These are phyloP conservation scores for Suillus sp. DNA, from an alignment of 768 basidiomycete species.

Conservation along the genomic window DNA sequence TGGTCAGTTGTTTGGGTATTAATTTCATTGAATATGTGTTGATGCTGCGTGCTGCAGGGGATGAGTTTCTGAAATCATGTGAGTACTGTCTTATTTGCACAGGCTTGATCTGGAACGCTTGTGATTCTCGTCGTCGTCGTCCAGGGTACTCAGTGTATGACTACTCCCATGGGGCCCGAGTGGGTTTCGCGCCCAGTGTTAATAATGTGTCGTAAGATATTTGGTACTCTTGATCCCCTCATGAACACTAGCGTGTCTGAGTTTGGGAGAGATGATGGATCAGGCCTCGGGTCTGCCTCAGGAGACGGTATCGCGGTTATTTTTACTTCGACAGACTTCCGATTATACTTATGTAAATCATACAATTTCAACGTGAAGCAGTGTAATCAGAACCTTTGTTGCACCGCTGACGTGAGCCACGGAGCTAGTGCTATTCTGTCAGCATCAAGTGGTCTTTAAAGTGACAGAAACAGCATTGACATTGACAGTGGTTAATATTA, in stretches of 20 bases:
- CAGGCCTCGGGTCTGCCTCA: neutral
- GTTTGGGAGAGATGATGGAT: neutral
- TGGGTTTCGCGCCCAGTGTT: constrained; percentile 61
- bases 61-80: constrained; percentile 71
- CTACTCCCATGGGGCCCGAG: constrained; percentile 51
- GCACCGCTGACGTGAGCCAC: neutral
- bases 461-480: neutral
- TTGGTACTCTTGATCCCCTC: neutral
- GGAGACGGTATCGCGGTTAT: neutral
- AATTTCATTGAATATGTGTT: constrained; percentile 18
- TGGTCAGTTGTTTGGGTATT: constrained; percentile 34
- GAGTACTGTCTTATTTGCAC: constrained; percentile 24
- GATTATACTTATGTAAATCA: neutral
- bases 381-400: neutral
- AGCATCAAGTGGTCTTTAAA: neutral
- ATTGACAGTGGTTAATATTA: neutral
- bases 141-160: constrained; percentile 66
- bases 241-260: neutral
- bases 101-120: constrained; percentile 10
- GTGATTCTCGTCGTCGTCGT: neutral
- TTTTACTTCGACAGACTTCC: neutral
- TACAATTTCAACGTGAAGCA: neutral
- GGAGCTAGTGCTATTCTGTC: neutral
- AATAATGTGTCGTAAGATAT: constrained; percentile 37
- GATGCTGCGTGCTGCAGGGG: constrained; percentile 39